These are phyloP conservation scores for Mortierella sp. DNA, from an alignment of 371 early-diverging fungal genomes.

Conservation along the genomic window DNA sequence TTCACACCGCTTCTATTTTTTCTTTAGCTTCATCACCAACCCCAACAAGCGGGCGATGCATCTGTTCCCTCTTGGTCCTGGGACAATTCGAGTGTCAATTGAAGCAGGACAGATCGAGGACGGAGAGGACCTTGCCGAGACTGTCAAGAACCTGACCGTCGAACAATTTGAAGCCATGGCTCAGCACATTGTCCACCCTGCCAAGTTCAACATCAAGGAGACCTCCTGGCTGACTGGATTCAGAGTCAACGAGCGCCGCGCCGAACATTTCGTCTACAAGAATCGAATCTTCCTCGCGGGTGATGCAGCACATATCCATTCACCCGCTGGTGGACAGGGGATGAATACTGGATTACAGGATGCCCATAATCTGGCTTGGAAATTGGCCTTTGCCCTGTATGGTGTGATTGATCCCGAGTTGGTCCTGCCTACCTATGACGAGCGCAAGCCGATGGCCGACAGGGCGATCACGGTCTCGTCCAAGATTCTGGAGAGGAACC, in stretches of 20 bases:
- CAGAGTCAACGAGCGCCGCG: constrained; percentile 50
- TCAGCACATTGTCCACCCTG: constrained; percentile 12
- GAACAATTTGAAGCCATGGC: constrained; percentile 36
- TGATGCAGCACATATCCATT: constrained; percentile 62
- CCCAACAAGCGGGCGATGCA: constrained; percentile 15
- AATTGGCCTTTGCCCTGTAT: constrained; percentile 56
- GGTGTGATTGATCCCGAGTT: constrained; percentile 9
- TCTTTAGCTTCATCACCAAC: constrained; percentile 19
- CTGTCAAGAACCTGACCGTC: constrained; percentile 24
- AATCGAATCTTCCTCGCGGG: constrained; percentile 59
- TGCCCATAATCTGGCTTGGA: constrained; percentile 65
- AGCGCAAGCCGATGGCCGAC: constrained; percentile 34
- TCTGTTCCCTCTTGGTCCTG: constrained; percentile 26
- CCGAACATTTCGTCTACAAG: constrained; percentile 36
- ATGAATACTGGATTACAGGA: constrained; percentile 66
- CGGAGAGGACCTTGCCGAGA: constrained; percentile 26
- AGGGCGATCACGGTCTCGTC: constrained; percentile 29
- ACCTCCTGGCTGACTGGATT: constrained; percentile 38
- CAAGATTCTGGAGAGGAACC: background rate
- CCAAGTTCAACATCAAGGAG: constrained; percentile 23
- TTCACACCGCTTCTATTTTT: background rate
- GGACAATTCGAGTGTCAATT: constrained; percentile 13
- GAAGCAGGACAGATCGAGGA: constrained; percentile 22
- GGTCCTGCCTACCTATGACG: constrained; percentile 29
- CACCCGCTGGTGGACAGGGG: constrained; percentile 64